Conservation (phyloP, 1,139 yeast genomes). For the Ogataea hybrid region DNA sequence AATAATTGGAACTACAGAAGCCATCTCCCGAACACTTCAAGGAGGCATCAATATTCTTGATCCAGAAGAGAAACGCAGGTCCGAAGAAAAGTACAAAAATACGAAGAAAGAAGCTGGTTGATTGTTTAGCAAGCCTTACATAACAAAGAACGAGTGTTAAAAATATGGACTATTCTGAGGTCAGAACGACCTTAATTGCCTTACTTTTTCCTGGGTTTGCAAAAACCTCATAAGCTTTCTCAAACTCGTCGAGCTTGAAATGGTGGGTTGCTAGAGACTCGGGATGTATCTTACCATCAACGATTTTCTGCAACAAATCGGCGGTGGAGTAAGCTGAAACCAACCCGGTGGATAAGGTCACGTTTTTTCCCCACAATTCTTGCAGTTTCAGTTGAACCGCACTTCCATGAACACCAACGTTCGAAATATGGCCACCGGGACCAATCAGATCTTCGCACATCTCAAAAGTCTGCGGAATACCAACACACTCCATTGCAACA, state of each 20-base stretch:
- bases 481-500: slow-evolving; percentile 50
- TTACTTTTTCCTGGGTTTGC: slow-evolving; percentile 42
- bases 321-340: slow-evolving; percentile 42
- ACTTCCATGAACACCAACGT: slow-evolving; percentile 46
- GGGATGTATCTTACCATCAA: slow-evolving; percentile 36
- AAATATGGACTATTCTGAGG: slow-evolving; percentile 7
- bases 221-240: slow-evolving; percentile 59
- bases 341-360: slow-evolving; percentile 43
- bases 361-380: slow-evolving; percentile 45
- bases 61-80: slow-evolving; percentile 49
- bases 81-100: slow-evolving; percentile 51
- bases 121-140: no score
- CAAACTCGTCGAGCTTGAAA: slow-evolving; percentile 55
- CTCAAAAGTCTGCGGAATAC: slow-evolving; percentile 44
- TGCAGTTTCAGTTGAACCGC: slow-evolving; percentile 42
- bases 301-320: slow-evolving; percentile 35
- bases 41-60: slow-evolving; percentile 84
- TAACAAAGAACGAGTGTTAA: no score
- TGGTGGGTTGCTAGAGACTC: slow-evolving; percentile 59
- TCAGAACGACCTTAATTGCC: slow-evolving; percentile 41
- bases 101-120: neutral
- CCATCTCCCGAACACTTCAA: slow-evolving; percentile 74
- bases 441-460: slow-evolving; percentile 43
- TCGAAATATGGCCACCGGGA: slow-evolving; percentile 48
- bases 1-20: slow-evolving; percentile 90